Evolutionary conservation across 2,329 filamentous ascomycete species (phyloP).

Genomic region (Pestalotiopsis sp.): DNA sequence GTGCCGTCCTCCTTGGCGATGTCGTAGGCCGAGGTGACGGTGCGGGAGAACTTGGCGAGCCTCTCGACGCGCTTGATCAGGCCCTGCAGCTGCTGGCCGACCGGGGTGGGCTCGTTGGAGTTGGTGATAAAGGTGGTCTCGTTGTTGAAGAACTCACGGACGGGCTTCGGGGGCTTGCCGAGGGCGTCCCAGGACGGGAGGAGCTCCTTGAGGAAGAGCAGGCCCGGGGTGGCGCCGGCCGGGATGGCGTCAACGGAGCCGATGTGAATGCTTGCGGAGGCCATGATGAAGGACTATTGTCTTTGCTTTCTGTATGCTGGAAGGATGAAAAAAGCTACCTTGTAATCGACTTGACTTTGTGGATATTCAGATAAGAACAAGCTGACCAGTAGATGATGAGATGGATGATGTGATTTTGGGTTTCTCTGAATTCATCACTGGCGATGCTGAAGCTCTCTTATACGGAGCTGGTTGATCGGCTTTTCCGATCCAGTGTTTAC

Average conservation of each 20-base stretch:
- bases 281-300: slow-evolving; percentile 7
- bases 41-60: slow-evolving; percentile 10
- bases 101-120: slow-evolving; percentile 11
- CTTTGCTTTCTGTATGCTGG: not conserved
- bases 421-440: not conserved
- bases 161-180: slow-evolving; percentile 10
- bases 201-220: slow-evolving; percentile 13
- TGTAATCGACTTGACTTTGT: not conserved
- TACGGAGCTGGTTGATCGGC: slow-evolving; percentile 11
- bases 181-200: slow-evolving; percentile 10
- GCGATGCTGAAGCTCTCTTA: slow-evolving; percentile 12
- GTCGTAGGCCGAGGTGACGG: slow-evolving; percentile 4
- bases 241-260: slow-evolving; percentile 7
- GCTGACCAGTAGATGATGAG: slow-evolving; percentile 13
- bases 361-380: slow-evolving; percentile 6
- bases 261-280: slow-evolving; percentile 7
- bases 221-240: slow-evolving; percentile 2
- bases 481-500: slow-evolving; percentile 12
- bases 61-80: slow-evolving; percentile 13
- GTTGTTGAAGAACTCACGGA: slow-evolving; percentile 12
- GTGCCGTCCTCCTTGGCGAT: slow-evolving; percentile 10
- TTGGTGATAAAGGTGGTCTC: slow-evolving; percentile 11
- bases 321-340: not conserved
- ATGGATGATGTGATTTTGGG: slow-evolving; percentile 14
- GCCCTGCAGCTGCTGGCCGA: slow-evolving; percentile 12